Evolutionary conservation across 768 basidiomycete species (phyloP), one percentile per base, ranked within the genome.

Genomic region (Auriscalpium vulgare): DNA sequence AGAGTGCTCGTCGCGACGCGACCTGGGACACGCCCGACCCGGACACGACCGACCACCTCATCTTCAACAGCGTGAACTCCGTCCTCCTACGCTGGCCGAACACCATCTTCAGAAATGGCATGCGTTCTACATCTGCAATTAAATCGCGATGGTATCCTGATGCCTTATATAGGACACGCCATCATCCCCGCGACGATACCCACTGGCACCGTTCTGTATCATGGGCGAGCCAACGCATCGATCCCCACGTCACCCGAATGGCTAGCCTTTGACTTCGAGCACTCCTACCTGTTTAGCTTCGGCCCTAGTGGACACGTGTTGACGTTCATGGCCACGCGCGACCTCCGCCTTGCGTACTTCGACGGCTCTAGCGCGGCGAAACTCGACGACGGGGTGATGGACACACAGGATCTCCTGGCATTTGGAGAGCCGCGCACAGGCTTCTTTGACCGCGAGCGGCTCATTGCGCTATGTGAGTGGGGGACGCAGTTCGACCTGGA

Each of bases 401-500:
- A 50, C 37, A 34, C 54, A 16, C 54, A 55, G 40, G 48, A 55
- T 29, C 7, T 55, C 17, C 37, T 55, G 6, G 16, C 37, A 9
- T 55, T 47, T 47, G 48, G 54, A 16, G 19, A 37, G 21, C 37
- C 23, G 46, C 50, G 50, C 16, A 37, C 40, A 10, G 48, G 44
- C 35, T 5, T 23, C 19, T 34, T 11, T 13, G 79, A 81, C 17
- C 50, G 53, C 17, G 53, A 66, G 45, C 70, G 78, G 44, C 69
- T 80, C 2, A 23, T 50, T 4, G 66, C 65, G 2, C 61, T 80
- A 17, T 81, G 79, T 62, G 54, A 68, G 5, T 79, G 78, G 75
- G 79, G 75, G 11, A 68, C 67, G 48, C 55, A 63, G 36, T 69
- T 69, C 43, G 67, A 63, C 6, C 44, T 82, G 3, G 78, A 81